Evolutionary conservation across 176 grass and related monocot genomes (phyloP), one percentile per base, ranked within the genome.

Genomic region (Musa troglodytarum): DNA sequence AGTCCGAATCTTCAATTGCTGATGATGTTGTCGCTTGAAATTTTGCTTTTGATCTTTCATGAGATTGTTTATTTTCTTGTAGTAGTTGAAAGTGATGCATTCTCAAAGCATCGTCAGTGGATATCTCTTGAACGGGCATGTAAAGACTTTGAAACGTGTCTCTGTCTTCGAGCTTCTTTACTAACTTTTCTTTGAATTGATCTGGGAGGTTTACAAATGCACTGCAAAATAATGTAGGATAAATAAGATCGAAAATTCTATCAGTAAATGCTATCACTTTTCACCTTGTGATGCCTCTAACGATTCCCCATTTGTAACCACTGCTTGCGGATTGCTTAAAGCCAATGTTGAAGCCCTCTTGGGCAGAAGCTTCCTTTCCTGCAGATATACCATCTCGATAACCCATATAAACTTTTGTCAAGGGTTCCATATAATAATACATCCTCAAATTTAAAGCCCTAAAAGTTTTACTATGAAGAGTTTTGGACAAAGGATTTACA

Each of bases 271-370:
- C 13, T 49, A 70, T 21, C 2, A 76, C 10, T 11, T 78, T 68
- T 65, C n/a, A 93, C 90, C 88, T 91, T 29, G 86, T 80, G 78
- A 99, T 87, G 1, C 95, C 95, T 2, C 86, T 78, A 73, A 87
- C 78, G 71, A 84, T 80, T 29, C 95, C 95, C 95, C 88, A 93
- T 54, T 84, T 91, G 71, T 84, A 84, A 74, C 96, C 96, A 85
- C 72, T 78, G 64, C 20, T 56, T 43, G 85, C 80, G 73, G 91
- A 93, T 84, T 99, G 88, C 64, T 73, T 75, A 81, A 92, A 94
- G 58, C 91, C 96, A 88, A 78, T 22, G 69, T 92, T 99, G 78
- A 95, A 99, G 11, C 91, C 96, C 63, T 89, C 96, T 83, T 95
- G 96, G 6, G 88, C 86, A 63, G 85, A 87, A 57, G 84, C 85